Percentiles rank a stretch among this genome's conserved stretches.
Conservation (phyloP, 768 basidiomycete genomes). For the Tephrocybe sp. region DNA sequence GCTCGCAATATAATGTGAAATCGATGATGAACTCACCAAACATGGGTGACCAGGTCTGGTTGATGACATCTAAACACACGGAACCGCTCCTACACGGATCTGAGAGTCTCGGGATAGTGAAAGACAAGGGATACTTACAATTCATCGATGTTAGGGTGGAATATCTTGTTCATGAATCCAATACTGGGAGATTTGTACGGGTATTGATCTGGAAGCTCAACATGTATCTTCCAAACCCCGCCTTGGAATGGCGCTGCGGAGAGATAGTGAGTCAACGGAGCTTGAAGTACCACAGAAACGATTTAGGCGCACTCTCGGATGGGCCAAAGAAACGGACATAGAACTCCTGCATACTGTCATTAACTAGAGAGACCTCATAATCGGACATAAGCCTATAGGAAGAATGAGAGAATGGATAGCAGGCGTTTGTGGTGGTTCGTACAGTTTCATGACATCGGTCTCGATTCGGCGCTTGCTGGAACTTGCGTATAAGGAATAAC, state of each 20-base stretch:
- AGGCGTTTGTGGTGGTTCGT: slow-evolving; percentile 23
- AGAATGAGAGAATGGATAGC: slow-evolving; percentile 9
- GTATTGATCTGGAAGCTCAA: slow-evolving; percentile 97
- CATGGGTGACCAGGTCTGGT: slow-evolving; percentile 99
- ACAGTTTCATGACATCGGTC: slow-evolving; percentile 99
- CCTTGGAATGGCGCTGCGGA: slow-evolving; percentile 88
- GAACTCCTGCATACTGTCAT: slow-evolving; percentile 99
- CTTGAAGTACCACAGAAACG: neutral
- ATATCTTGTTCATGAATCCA: slow-evolving; percentile 99
- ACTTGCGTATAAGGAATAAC: slow-evolving; percentile 54
- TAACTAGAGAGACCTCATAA: slow-evolving; percentile 95
- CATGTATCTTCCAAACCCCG: slow-evolving; percentile 99
- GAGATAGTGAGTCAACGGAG: slow-evolving; percentile 5
- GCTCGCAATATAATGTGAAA: neutral
- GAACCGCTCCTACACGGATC: slow-evolving; percentile 76
- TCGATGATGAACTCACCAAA: slow-evolving; percentile 68
- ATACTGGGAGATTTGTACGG: slow-evolving; percentile 99
- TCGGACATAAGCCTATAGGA: slow-evolving; percentile 88
- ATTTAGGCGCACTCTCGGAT: slow-evolving; percentile 71
- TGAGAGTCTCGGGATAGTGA: slow-evolving; percentile 10
- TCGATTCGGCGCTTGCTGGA: slow-evolving; percentile 92
- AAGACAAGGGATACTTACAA: slow-evolving; percentile 54
- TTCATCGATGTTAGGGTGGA: slow-evolving; percentile 99
- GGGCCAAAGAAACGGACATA: slow-evolving; percentile 96
- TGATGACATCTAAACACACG: slow-evolving; percentile 97